phyloP scores from a whole-genome alignment of 192 early-diverging fungal species.

The Backusella westeae region DNA sequence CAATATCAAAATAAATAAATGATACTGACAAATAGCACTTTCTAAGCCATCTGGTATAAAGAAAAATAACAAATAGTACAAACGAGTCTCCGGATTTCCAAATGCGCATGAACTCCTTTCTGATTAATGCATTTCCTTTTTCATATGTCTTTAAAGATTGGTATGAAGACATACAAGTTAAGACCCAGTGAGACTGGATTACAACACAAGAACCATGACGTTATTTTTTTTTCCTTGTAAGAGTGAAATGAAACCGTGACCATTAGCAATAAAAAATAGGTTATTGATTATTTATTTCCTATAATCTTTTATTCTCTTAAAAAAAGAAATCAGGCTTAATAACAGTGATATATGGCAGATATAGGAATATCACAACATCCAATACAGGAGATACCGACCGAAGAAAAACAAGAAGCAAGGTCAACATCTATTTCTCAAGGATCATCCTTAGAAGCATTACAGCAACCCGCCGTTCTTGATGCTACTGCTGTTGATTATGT shows the following conservation, averaged over 20 bases:
- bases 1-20: not conserved
- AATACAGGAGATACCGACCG: not conserved
- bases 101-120: not conserved
- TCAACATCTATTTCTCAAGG: not conserved
- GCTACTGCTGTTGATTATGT: slow-evolving; percentile 11
- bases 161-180: not conserved
- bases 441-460: not conserved
- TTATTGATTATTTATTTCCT: not conserved
- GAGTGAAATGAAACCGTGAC: not conserved
- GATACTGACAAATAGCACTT: not conserved
- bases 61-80: not conserved
- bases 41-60: not conserved
- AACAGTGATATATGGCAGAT: not conserved
- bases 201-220: not conserved
- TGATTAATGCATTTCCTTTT: not conserved
- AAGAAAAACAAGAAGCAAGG: not conserved
- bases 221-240: not conserved
- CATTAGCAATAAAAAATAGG: not conserved
- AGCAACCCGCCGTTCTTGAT: not conserved
- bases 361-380: not conserved
- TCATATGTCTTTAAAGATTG: not conserved
- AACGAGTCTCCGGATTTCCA: not conserved
- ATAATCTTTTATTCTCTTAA: not conserved
- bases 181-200: not conserved
- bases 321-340: not conserved